Percentiles rank a stretch among this genome's conserved stretches.
These are phyloP conservation scores for Phaeosphaeria sp. DNA, from an alignment of 2,329 filamentous ascomycete genomes.

Conservation along the genomic window DNA sequence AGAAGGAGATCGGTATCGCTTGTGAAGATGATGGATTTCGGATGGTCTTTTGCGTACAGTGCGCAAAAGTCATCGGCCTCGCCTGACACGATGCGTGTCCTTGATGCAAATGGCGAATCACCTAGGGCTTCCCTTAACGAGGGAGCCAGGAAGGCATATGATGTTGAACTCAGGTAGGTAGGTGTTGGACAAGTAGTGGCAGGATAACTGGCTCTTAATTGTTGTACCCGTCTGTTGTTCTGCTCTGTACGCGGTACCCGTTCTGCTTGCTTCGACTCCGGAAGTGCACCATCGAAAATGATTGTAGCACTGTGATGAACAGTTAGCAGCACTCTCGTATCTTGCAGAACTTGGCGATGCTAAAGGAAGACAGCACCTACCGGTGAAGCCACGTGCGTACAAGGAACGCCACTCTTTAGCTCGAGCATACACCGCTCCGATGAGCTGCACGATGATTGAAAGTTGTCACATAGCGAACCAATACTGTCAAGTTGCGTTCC, in stretches of 20 bases:
- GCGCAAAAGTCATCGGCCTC: conserved; percentile 89
- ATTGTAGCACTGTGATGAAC: conserved; percentile 59
- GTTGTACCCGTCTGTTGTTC: conserved; percentile 63
- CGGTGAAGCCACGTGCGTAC: not conserved
- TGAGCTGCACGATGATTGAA: not conserved
- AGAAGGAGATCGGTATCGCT: conserved; percentile 88
- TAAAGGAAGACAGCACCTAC: not conserved
- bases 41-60: conserved; percentile 60
- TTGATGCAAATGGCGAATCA: conserved; percentile 49
- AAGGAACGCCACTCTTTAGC: not conserved
- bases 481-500: not conserved
- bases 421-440: not conserved
- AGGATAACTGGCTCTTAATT: conserved; percentile 49
- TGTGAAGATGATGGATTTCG: conserved; percentile 72
- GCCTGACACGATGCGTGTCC: conserved; percentile 71
- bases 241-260: conserved; percentile 67
- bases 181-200: conserved; percentile 34
- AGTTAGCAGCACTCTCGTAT: not conserved
- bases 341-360: not conserved
- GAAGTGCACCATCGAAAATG: conserved; percentile 86
- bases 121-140: conserved; percentile 74
- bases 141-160: conserved; percentile 76
- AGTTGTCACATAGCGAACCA: not conserved
- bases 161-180: conserved; percentile 44
- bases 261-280: conserved; percentile 67